Evolutionary conservation across 2,329 filamentous ascomycete genomes (phyloP), one percentile per base, ranked within the genome.

Genomic region (Aspergillus sclerotialis): DNA sequence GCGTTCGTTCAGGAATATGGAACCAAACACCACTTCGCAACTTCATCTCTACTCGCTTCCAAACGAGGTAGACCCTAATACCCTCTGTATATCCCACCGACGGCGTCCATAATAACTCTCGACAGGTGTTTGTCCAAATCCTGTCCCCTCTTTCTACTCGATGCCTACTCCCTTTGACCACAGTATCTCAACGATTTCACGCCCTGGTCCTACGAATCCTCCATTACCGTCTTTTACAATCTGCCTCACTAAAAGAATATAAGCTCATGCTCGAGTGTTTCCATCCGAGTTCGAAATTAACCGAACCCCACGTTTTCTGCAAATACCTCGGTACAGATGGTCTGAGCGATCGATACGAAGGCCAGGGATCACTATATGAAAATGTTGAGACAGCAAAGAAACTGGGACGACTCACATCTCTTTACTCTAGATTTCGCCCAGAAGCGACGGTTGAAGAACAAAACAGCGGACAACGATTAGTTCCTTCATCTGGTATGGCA

Each of bases 211-310:
- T 79, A 4, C 74, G 76, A 16, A 72, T 85, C 28, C 61, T 87
- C 6, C 75, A 83, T 43, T 70, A 73, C 31, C 78, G 83, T 21
- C 67, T 87, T 2, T 61, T 80, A 30, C 57, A 71, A 13, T 75
- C 77, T 13, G 70, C 77, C 4, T 63, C 72, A 3, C 61, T 82
- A 6, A 62, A 72, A 24, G 72, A 77, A 24, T 76, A 85, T 50
- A 75, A 79, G 35, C 62, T 92, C 25, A 76, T 89, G 24, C 74
- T 93, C 27, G 84, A 90, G 63, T 86, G 82, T 56, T 89, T 83
- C 52, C 84, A 83, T 43, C 85, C 84, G 0, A 76, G 70, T 42
- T 78, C 73, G 15, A 81, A 80, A 56, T 67, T 82, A 32, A 79
- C 73, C 4, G 80, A 82, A 13, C 81, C 84, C 0, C 79, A 78